A percentile compares a stretch with the other conserved stretches of the same genome.
Conservation (phyloP, 2,329 filamentous ascomycete species). For the Monosporascus sp. region DNA sequence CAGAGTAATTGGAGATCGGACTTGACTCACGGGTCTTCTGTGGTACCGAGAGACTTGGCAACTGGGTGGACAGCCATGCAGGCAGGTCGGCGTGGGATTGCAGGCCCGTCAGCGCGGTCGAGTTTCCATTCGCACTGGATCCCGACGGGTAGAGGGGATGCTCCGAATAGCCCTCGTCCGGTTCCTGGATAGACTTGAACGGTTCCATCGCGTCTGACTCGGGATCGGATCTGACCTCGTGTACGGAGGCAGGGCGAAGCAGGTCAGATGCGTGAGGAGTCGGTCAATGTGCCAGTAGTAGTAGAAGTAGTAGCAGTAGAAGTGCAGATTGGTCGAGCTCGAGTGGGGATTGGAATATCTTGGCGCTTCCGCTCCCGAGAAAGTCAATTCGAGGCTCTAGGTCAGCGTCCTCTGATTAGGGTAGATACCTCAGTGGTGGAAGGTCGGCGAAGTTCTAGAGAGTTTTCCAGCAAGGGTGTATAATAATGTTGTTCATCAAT, state of each 20-base stretch:
- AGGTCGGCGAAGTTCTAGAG: too few species aligned
- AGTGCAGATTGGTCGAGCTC: background rate
- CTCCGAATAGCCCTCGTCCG: slow-evolving; percentile 86
- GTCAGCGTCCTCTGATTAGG: background rate
- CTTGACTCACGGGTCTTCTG: slow-evolving; percentile 42
- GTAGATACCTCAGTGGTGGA: too few species aligned
- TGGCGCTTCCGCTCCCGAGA: background rate
- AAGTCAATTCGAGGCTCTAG: background rate
- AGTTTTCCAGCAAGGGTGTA: background rate
- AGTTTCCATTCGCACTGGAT: slow-evolving; percentile 24
- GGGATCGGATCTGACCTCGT: background rate
- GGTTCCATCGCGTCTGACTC: slow-evolving; percentile 33
- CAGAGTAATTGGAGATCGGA: background rate
- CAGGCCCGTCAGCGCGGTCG: slow-evolving; percentile 27
- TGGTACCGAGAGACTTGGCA: slow-evolving; percentile 41
- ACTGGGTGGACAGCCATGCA: slow-evolving; percentile 44
- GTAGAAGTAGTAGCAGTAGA: background rate
- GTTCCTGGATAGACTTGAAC: slow-evolving; percentile 48
- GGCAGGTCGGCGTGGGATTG: slow-evolving; percentile 39
- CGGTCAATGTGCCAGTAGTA: background rate
- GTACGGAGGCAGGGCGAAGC: background rate
- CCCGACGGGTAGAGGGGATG: slow-evolving; percentile 51
- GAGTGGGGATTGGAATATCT: background rate
- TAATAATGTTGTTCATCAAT: background rate
- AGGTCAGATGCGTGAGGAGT: background rate